Base-by-base conservation (phyloP, 495 filamentous ascomycete species). In the Lineolata rhizophorae region DNA sequence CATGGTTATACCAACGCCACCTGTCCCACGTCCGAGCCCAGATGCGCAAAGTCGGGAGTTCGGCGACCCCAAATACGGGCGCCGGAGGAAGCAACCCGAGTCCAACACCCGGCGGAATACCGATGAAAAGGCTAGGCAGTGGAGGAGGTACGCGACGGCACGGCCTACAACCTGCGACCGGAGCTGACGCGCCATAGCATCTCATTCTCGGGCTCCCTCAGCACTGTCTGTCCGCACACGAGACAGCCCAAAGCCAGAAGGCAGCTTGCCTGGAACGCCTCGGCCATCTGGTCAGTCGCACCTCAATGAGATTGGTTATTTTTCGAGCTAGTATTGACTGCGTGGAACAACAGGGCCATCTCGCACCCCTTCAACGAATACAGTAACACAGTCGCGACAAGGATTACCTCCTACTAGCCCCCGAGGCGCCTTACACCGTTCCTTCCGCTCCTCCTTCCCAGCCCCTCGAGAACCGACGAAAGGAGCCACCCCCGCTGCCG, bases 1-100 rank as follows among this genome's bases (percentile, higher is more conserved):
- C 80, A 54, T 94, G 83, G 74, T 70, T 94, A 2, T 91, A 90
- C 44, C 83, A 97, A 53, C 68, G 76, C 27, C 81, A 95, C 51
- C 60, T 90, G 4, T 74, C 75, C 0, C 76, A 92, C 48, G 76
- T 93, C 21, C 69, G 78, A 41, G 81, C 79, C 4, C 84, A 94
- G 55, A 83, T 97, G 66, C 66, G 73, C 30, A 85, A 72, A 53
- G 72, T 76, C 18, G 61, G 65, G 17, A 57, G 57, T 16, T 48
- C 59, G 2, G 45, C 59, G 1, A 58, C 58, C 9, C 58, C 61
- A 13, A 51, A 51, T 12, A 62, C 58, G 18, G 63, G 64, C 10
- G 62, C 58, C 29, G 48, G 24, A 10, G 37, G 35, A 20, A 28
- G 16, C 12, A 32, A 41, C 17, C 22, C 22, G 0, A 65, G 56